Evolutionary conservation across 1,284 basidiomycete genomes (phyloP).

Genomic region (Xerocomus nothofagi): DNA sequence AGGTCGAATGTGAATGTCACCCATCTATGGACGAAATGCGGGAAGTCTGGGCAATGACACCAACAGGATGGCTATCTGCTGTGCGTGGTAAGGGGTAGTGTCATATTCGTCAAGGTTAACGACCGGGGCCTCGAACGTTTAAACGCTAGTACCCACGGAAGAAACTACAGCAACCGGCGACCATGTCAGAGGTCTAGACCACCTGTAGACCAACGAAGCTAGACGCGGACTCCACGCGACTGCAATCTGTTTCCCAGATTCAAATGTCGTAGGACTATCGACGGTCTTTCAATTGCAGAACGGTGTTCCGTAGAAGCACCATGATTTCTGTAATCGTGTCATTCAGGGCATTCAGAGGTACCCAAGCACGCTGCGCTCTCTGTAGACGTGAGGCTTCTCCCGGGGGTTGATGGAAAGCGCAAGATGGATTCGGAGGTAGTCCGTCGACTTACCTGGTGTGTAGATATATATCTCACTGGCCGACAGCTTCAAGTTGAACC

Average conservation of each 20-base stretch:
- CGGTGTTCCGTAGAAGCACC: not conserved
- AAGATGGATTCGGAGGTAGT: no score
- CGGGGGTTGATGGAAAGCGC: not conserved
- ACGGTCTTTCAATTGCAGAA: not conserved
- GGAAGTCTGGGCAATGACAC: conserved; percentile 13
- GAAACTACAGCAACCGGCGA: conserved; percentile 2
- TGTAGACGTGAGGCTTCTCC: not conserved
- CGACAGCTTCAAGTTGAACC: no score
- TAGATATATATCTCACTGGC: no score
- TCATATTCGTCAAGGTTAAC: not conserved
- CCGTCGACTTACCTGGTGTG: no score
- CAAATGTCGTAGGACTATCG: not conserved
- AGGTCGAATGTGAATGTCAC: not conserved
- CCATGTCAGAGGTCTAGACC: conserved; percentile 11
- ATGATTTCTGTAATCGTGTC: not conserved
- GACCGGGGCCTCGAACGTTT: conserved; percentile 15
- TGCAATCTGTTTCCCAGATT: not conserved
- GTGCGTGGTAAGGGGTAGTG: not conserved
- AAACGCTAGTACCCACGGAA: conserved; percentile 1
- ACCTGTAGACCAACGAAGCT: not conserved
- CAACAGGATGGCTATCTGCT: conserved; percentile 6
- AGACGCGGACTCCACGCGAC: not conserved
- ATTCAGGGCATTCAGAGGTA: not conserved
- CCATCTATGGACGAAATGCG: not conserved
- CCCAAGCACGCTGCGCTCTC: no score